Conservation (phyloP, 2,329 filamentous ascomycete genomes). For the Ophidiomyces ophidiicola region DNA sequence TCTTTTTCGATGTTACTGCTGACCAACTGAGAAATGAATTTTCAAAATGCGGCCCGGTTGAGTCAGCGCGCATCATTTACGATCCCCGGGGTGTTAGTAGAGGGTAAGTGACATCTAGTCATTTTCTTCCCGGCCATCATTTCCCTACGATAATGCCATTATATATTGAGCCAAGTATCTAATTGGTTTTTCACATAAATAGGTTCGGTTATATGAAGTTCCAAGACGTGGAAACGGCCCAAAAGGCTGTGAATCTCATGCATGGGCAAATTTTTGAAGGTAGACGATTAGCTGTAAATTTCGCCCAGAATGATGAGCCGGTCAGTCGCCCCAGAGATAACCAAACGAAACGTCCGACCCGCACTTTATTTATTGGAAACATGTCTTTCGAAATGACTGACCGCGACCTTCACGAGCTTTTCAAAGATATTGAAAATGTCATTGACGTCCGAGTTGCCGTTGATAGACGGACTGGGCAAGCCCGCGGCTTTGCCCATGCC, state of each 20-base stretch:
- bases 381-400: slow-evolving; percentile 79
- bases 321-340: slow-evolving; percentile 9
- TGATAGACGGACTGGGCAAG: slow-evolving; percentile 66
- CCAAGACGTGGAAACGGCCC: slow-evolving; percentile 41
- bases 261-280: slow-evolving; percentile 52
- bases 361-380: slow-evolving; percentile 71
- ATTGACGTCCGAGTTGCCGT: slow-evolving; percentile 69
- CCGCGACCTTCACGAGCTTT: slow-evolving; percentile 65
- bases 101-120: slow-evolving; percentile 41
- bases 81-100: slow-evolving; percentile 55
- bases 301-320: slow-evolving; percentile 30
- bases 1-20: slow-evolving; percentile 55
- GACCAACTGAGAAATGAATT: slow-evolving; percentile 50
- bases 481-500: slow-evolving; percentile 71
- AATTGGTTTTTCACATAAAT: background rate
- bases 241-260: slow-evolving; percentile 44
- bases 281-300: slow-evolving; percentile 52
- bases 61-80: slow-evolving; percentile 43
- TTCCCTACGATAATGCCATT: background rate
- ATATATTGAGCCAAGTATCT: background rate
- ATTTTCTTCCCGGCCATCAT: background rate
- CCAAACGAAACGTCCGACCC: slow-evolving; percentile 39
- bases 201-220: slow-evolving; percentile 59
- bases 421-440: slow-evolving; percentile 57
- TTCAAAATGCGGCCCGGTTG: slow-evolving; percentile 45